These are phyloP conservation scores for Pyrenopolyporus hunteri DNA, from an alignment of 495 filamentous ascomycete genomes.

Conservation along the genomic window DNA sequence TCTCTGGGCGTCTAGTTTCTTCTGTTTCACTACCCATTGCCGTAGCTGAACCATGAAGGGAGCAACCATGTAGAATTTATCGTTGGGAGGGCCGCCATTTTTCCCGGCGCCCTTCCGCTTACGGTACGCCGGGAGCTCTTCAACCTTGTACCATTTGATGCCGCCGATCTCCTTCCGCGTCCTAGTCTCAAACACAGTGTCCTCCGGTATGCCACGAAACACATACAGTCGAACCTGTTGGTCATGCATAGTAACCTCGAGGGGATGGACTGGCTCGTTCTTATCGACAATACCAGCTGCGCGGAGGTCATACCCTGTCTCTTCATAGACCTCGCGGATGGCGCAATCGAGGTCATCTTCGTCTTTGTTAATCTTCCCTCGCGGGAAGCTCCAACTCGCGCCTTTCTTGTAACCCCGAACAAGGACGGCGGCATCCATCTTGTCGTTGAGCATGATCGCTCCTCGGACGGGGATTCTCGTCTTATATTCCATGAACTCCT, in stretches of 20 bases:
- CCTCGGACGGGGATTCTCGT: slow-evolving; percentile 91
- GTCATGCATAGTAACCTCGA: slow-evolving; percentile 86
- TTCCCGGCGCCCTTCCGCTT: slow-evolving; percentile 64
- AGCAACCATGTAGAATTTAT: slow-evolving; percentile 97
- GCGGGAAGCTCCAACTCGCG: slow-evolving; percentile 93
- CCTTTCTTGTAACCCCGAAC: slow-evolving; percentile 98
- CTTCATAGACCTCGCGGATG: slow-evolving; percentile 91
- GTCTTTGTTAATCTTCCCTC: slow-evolving; percentile 97
- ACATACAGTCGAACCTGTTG: slow-evolving; percentile 92
- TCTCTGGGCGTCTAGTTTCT: slow-evolving; percentile 64
- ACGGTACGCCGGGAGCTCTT: slow-evolving; percentile 82
- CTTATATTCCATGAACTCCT: slow-evolving; percentile 92
- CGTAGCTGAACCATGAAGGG: slow-evolving; percentile 86
- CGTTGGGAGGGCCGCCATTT: slow-evolving; percentile 65
- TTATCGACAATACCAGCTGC: slow-evolving; percentile 74
- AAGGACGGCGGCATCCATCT: slow-evolving; percentile 88
- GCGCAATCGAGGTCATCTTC: slow-evolving; percentile 93
- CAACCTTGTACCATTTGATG: slow-evolving; percentile 89
- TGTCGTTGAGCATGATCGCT: slow-evolving; percentile 87
- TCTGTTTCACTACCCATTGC: slow-evolving; percentile 88
- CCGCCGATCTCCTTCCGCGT: slow-evolving; percentile 97
- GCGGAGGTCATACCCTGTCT: slow-evolving; percentile 87
- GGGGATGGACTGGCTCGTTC: slow-evolving; percentile 71
- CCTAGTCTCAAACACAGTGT: slow-evolving; percentile 83
- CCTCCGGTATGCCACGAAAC: slow-evolving; percentile 82